Conservation (phyloP, 176 grass and related monocot genomes). For the Oryza brachyantha region DNA sequence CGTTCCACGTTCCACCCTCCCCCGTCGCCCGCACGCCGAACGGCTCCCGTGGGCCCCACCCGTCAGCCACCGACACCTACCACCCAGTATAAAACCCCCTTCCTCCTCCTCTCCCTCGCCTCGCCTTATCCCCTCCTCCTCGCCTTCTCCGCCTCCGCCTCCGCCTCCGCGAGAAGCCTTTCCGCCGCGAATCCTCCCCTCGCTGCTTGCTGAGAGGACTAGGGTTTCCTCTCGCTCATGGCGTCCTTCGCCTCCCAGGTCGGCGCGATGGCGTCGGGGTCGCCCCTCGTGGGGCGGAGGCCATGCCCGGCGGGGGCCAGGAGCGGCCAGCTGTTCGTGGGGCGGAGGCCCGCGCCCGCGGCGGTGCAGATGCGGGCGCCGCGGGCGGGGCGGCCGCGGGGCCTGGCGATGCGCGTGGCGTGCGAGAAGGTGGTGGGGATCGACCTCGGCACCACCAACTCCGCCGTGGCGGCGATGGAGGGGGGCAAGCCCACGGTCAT, state of each 20-base stretch:
- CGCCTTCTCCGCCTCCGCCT: background rate
- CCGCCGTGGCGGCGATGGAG: conserved; percentile 96
- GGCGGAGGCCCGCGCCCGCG: conserved; percentile 15
- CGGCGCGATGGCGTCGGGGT: conserved; percentile 42
- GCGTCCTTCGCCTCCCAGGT: conserved; percentile 55
- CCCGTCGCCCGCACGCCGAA: too few relatives aligned
- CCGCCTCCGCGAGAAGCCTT: too few relatives aligned
- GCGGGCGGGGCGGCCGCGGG: conserved; percentile 33
- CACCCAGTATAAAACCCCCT: too few relatives aligned
- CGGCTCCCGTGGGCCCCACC: too few relatives aligned
- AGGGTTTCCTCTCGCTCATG: conserved; percentile 20
- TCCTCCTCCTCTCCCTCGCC: too few relatives aligned
- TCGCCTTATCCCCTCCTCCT: too few relatives aligned
- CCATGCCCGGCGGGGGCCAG: conserved; percentile 5
- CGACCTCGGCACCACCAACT: conserved; percentile 95
- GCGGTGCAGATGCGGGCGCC: conserved; percentile 27
- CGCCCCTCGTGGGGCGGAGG: conserved; percentile 46
- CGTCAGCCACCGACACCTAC: too few relatives aligned
- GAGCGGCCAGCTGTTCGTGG: conserved; percentile 41
- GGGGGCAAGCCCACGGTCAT: conserved; percentile 96
- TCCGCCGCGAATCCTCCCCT: too few relatives aligned
- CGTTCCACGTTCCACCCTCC: too few relatives aligned
- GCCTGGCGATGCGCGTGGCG: conserved; percentile 57
- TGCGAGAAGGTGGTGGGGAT: conserved; percentile 99
- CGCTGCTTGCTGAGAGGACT: background rate